Base-by-base conservation (phyloP, 2,329 filamentous ascomycete species). In the Beauveria australis region DNA sequence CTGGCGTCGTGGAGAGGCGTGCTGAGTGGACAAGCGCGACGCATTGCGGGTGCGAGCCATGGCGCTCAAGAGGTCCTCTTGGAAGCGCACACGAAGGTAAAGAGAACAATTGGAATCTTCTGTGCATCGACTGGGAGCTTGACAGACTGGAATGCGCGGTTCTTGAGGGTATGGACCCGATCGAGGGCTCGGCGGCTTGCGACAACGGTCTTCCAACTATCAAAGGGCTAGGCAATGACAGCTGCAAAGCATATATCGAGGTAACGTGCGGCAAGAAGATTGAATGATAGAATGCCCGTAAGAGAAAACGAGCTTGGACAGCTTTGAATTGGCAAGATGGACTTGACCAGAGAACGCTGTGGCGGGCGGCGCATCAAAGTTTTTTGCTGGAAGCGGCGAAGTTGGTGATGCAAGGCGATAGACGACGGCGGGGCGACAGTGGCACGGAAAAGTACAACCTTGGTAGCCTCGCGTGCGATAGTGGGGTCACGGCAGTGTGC, bases 21-120 rank as follows among this genome's bases (percentile, higher is more conserved):
- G 7, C 9, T 55, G 19, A 10, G 28, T 30, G 16, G 46, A 40
- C 16, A 54, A 16, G 6, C 41, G 40, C 22, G 53, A 28, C 2
- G 53, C 26, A 46, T 57, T 52, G 47, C 53, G 60, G n/a, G 60
- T 58, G 24, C 40, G 53, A 46, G 48, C 53, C 53, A 61, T 61
- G 40, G 16, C 24, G 46, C 26, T 28, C 9, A 9, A 37, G 16
- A 22, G 6, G 16, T 5, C 22, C 5, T 28, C 8, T 8, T 4
- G 9, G 3, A 28, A 44, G 24, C 26, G 46, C 46, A 41, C 3
- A 12, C 1, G 28, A 19, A 5, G 49, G 8, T 16, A 30, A n/a
- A n/a, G 3, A 2, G 2, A 44, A 19, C 2, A 7, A 5, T 18
- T 24, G 14, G 3, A 22, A 22, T 12, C 14, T 33, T 10, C 18